Evolutionary conservation across 345 rosid species (phyloP), one percentile per base, ranked within the genome.

Genomic region (Lumnitzera racemosa): DNA sequence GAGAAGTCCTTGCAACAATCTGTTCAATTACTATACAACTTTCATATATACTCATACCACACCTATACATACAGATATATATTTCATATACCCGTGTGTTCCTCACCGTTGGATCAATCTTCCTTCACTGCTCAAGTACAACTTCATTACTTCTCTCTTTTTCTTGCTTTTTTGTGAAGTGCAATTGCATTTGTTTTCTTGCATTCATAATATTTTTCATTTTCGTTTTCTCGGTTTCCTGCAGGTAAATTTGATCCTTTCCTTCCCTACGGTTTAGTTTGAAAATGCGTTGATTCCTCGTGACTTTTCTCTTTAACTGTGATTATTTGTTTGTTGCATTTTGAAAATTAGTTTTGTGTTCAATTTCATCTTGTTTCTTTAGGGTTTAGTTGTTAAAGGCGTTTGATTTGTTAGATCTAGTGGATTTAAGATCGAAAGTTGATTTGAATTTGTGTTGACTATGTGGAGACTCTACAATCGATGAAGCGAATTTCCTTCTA

Each of bases 391-490:
- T 2, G 47, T 15, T 43, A 51, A 25, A 43, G 20, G 8, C 29
- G 15, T 20, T 61, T 51, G 15, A 47, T 43, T 61, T 29, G 49
- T 17, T 36, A 23, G 23, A 15, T 11, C 31, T 59, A 36, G n/a
- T 55, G 53, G 25, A 47, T 15, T 36, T 36, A 9, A 36, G 43
- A 36, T 36, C 43, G 43, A 9, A 36, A 36, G 2, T 36, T 36
- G 43, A 36, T 36, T 36, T 57, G 16, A 57, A 23, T 51, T 49
- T 23, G 10, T 6, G 2, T 57, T 25, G 29, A 50, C 59, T 56
- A 59, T 49, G 43, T n/a, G 66, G 43, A 17, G 61, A 46, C 47
- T 23, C 25, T 48, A 41, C 62, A 48, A 12, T 46, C 11, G 27
- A 9, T 47, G 43, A 36, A 36, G 43, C 7, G 7, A 4, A 4